Evolutionary conservation across 2,329 filamentous ascomycete species (phyloP).

Genomic region (Didymella glomerata): DNA sequence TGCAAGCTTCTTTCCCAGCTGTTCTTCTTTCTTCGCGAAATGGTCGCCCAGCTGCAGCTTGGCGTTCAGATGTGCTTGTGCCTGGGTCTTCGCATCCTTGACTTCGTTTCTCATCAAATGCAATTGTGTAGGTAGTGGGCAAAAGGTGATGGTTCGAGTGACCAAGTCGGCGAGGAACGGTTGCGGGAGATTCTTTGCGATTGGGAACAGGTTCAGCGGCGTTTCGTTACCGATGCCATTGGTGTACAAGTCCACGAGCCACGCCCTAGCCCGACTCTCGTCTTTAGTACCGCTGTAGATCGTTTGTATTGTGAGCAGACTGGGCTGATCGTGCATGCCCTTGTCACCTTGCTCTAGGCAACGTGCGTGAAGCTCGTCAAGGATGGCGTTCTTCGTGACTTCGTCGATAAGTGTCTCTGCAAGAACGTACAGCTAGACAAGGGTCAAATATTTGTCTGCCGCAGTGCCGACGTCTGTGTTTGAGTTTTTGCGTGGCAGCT

Average conservation of each 20-base stretch:
- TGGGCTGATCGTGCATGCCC: neutral
- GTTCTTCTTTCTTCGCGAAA: too few species aligned
- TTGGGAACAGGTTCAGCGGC: neutral
- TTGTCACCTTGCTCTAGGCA: neutral
- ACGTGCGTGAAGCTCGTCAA: neutral
- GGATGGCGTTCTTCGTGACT: neutral
- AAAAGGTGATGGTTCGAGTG: neutral
- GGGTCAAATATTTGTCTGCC: neutral
- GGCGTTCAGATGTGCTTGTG: neutral
- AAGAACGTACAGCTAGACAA: neutral
- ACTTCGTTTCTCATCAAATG: neutral
- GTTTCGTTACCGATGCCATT: neutral
- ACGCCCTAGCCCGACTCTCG: neutral
- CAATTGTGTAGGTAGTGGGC: neutral
- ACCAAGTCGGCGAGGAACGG: neutral
- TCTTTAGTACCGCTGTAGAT: neutral
- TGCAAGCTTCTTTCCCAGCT: too few species aligned
- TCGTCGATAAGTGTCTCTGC: neutral
- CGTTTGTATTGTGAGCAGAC: neutral
- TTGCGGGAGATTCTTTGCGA: neutral
- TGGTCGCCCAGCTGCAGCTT: too few species aligned
- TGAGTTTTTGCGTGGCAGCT: neutral
- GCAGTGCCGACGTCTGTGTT: neutral
- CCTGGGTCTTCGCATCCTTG: neutral
- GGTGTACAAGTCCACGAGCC: neutral